phyloP scores from a whole-genome alignment of 192 early-diverging fungal species.

The Allomyces arbusculus region DNA sequence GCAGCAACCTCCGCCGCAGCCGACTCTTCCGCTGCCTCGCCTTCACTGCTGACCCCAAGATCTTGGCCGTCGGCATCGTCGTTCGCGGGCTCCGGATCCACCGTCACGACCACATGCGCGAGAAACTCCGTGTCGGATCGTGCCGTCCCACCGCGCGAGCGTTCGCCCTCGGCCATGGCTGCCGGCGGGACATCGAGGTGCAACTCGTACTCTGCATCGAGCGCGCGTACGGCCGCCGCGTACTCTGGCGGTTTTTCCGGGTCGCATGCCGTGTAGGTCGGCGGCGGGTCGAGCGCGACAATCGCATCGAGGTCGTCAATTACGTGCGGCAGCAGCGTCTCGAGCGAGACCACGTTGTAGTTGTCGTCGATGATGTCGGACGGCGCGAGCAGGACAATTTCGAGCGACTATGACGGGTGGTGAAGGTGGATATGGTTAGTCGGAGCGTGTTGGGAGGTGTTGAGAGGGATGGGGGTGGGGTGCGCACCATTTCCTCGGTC shows the following conservation, averaged over 20 bases:
- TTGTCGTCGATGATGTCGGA: not conserved
- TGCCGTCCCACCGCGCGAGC: not conserved
- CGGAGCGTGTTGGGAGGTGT: no score
- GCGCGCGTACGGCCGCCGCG: not conserved
- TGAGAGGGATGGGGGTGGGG: not conserved
- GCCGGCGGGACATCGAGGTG: not conserved
- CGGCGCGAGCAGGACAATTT: not conserved
- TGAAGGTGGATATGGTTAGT: not conserved
- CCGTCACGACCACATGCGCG: no score
- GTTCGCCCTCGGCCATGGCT: not conserved
- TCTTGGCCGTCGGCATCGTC: no score
- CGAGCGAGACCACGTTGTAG: not conserved
- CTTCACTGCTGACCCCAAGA: no score
- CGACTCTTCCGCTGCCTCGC: no score
- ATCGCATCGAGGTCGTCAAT: not conserved
- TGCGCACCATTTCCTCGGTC: not conserved
- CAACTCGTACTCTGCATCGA: not conserved
- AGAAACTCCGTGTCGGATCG: no score
- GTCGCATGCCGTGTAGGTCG: not conserved
- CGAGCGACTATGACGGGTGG: not conserved
- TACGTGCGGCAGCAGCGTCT: not conserved
- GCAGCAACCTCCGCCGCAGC: no score
- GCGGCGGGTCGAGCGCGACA: not conserved
- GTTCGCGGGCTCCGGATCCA: no score
- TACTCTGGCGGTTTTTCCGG: not conserved